phyloP scores from a whole-genome alignment of 371 early-diverging fungal genomes.

The Saksenaea vasiformis region DNA sequence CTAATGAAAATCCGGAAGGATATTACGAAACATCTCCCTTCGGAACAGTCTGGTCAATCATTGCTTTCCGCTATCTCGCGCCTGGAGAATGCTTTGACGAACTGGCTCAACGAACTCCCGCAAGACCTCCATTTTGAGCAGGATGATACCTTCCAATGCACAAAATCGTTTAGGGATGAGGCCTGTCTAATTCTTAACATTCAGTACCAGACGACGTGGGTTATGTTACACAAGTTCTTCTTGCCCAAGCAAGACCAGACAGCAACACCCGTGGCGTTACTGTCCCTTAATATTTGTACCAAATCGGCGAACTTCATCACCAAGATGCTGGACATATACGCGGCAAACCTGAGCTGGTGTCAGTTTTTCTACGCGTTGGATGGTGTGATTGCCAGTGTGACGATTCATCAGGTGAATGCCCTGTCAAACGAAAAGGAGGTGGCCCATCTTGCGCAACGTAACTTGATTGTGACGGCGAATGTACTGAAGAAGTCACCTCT shows the following conservation, averaged over 20 bases:
- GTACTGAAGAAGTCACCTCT: constrained; percentile 48
- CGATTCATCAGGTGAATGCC: constrained; percentile 52
- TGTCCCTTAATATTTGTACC: constrained; percentile 37
- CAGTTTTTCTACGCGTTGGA: constrained; percentile 50
- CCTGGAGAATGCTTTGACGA: constrained; percentile 52
- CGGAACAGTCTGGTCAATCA: constrained; percentile 48
- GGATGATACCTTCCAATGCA: constrained; percentile 27
- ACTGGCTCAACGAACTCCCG: constrained; percentile 55
- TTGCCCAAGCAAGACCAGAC: constrained; percentile 36
- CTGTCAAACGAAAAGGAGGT: constrained; percentile 41
- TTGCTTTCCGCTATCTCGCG: constrained; percentile 51
- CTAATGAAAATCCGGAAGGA: constrained; percentile 61
- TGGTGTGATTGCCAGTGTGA: constrained; percentile 48
- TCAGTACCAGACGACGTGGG: constrained; percentile 52
- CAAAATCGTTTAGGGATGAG: constrained; percentile 43
- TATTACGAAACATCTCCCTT: constrained; percentile 52
- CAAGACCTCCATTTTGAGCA: constrained; percentile 28
- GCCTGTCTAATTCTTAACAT: constrained; percentile 39
- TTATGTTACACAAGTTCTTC: constrained; percentile 53
- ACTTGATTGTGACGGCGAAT: constrained; percentile 42
- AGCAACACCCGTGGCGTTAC: constrained; percentile 31
- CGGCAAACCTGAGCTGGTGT: constrained; percentile 42
- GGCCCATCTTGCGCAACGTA: constrained; percentile 40
- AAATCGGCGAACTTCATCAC: constrained; percentile 41
- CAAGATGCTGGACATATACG: constrained; percentile 46